Percentiles rank a stretch among this genome's conserved stretches.
Evolutionary conservation across 345 rosid genomes (phyloP).

Genomic region (Chamaenerion angustifolium): DNA sequence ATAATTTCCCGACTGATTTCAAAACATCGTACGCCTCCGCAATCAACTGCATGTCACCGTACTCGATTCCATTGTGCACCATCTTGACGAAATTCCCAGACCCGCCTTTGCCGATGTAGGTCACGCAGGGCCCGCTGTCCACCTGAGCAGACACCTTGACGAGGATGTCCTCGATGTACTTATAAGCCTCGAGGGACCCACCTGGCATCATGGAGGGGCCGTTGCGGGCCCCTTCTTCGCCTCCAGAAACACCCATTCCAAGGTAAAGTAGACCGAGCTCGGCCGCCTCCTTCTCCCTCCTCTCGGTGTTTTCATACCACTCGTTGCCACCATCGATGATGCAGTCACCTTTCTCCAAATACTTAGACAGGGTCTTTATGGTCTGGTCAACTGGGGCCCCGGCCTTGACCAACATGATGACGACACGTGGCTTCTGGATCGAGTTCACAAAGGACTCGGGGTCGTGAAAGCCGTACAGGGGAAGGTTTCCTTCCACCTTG

Average conservation of each 20-base stretch:
- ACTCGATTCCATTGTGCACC: constrained; percentile 92
- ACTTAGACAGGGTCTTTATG: constrained; percentile 69
- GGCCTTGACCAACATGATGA: constrained; percentile 94
- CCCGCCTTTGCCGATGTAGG: constrained; percentile 81
- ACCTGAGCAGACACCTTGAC: constrained; percentile 95
- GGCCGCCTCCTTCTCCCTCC: constrained; percentile 59
- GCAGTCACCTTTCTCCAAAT: constrained; percentile 88
- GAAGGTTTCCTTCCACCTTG: constrained; percentile 69
- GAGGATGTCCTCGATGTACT: constrained; percentile 77
- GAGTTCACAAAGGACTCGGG: constrained; percentile 71
- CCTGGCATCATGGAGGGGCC: constrained; percentile 98
- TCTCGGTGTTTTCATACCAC: constrained; percentile 96
- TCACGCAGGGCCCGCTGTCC: constrained; percentile 89
- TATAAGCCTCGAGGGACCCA: constrained; percentile 77
- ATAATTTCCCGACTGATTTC: constrained; percentile 73
- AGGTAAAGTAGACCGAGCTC: constrained; percentile 71
- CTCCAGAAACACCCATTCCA: constrained; percentile 98
- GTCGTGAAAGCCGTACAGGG: constrained; percentile 72
- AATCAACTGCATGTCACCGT: constrained; percentile 94
- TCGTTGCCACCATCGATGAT: constrained; percentile 95
- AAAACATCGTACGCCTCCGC: constrained; percentile 88
- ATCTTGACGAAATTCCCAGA: constrained; percentile 95
- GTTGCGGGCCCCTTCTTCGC: constrained; percentile 91
- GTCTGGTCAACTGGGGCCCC: constrained; percentile 91
- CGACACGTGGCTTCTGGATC: constrained; percentile 76